Conservation (phyloP, 2,329 filamentous ascomycete species). For the Ceratocystis colombiana region DNA sequence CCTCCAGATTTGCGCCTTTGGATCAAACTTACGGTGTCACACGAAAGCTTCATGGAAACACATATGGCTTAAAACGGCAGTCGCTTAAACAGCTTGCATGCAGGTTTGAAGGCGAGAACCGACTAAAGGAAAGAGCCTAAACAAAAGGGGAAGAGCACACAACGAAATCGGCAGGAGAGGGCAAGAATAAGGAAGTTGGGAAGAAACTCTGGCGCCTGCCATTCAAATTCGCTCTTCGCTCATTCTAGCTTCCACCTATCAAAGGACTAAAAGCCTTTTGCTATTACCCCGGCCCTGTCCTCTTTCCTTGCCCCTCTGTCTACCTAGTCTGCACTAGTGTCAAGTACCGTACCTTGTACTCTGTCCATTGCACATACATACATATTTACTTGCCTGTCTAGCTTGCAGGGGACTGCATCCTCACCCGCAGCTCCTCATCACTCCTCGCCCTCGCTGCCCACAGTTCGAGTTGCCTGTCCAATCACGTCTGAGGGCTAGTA, state of each 20-base stretch:
- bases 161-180: neutral
- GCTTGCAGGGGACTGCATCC: conserved; percentile 5
- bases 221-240: neutral
- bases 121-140: neutral
- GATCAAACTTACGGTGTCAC: neutral
- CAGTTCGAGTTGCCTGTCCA: neutral
- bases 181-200: neutral
- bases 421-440: conserved; percentile 11
- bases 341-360: neutral
- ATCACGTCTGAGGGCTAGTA: neutral
- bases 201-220: conserved; percentile 1
- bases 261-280: neutral
- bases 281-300: too few relatives aligned
- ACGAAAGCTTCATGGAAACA: neutral
- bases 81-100: neutral
- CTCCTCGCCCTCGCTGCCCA: neutral
- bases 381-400: too few relatives aligned
- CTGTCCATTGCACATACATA: neutral
- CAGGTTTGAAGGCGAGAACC: neutral
- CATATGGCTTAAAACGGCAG: neutral
- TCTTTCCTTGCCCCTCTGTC: too few relatives aligned
- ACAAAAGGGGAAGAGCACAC: conserved; percentile 3
- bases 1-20: neutral
- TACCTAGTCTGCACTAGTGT: neutral
- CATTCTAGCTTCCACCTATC: neutral